phyloP scores from a whole-genome alignment of 805 yeast species.

The Metschnikowia colocasiae region DNA sequence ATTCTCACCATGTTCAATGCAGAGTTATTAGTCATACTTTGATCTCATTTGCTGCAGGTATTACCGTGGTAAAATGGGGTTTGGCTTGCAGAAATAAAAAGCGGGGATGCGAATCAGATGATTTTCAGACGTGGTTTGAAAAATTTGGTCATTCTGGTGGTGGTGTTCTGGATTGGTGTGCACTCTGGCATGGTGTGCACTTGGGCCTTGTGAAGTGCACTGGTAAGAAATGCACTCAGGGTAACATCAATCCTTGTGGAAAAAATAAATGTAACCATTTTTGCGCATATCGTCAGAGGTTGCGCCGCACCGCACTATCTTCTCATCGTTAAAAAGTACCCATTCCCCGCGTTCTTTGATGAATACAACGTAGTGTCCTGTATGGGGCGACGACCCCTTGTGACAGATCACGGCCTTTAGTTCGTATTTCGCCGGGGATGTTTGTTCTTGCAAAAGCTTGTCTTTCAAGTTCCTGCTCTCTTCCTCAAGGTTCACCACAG shows the following conservation, averaged over 20 bases:
- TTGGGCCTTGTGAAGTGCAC: too few species aligned
- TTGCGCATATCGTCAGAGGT: conserved; percentile 41
- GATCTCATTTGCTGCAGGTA: background rate
- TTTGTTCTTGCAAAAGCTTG: conserved; percentile 10
- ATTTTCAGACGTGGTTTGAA: too few species aligned
- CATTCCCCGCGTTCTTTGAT: conserved; percentile 51
- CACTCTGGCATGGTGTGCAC: too few species aligned
- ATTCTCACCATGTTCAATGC: background rate
- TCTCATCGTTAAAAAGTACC: conserved; percentile 87
- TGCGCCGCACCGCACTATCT: conserved; percentile 59
- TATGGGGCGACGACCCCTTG: conserved; percentile 84
- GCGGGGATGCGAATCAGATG: too few species aligned
- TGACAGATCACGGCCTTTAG: conserved; percentile 76
- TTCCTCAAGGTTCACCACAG: conserved; percentile 27
- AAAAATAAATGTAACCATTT: conserved; percentile 49
- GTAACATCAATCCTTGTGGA: conserved; percentile 15
- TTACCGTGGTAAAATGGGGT: background rate
- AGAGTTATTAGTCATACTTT: conserved; percentile 2
- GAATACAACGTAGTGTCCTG: conserved; percentile 89
- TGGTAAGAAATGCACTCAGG: background rate
- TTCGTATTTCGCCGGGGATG: conserved; percentile 33
- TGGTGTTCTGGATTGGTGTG: too few species aligned
- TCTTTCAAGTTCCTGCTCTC: conserved; percentile 18
- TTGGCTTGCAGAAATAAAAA: too few species aligned
- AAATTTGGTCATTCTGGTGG: too few species aligned